Conservation (phyloP, 2,329 filamentous ascomycete genomes). For the Coniochaeta ligniaria region DNA sequence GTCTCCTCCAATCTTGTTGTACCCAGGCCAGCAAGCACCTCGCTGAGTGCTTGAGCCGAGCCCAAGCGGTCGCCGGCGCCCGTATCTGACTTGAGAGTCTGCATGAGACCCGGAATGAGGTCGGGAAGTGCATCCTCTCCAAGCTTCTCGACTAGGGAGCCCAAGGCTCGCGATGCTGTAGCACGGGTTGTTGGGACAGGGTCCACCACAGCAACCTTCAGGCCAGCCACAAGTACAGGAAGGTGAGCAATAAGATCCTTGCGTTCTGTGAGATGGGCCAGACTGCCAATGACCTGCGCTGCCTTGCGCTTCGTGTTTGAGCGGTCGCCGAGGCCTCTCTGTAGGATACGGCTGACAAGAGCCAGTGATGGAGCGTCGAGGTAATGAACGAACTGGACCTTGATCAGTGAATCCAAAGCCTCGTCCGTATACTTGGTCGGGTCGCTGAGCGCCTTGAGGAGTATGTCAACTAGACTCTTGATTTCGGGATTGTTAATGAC, state of each 20-base stretch:
- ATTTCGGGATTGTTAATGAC: constrained; percentile 98
- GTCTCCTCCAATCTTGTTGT: constrained; percentile 92
- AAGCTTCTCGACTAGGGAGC: constrained; percentile 95
- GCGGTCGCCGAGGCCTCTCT: constrained; percentile 82
- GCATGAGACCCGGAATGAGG: constrained; percentile 95
- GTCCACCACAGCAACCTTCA: constrained; percentile 85
- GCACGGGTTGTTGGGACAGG: constrained; percentile 94
- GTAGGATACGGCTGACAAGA: constrained; percentile 88
- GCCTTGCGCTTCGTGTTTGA: constrained; percentile 96
- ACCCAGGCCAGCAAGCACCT: constrained; percentile 91
- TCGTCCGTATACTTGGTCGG: constrained; percentile 96
- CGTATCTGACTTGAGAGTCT: constrained; percentile 93
- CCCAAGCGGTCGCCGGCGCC: constrained; percentile 93
- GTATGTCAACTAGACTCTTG: constrained; percentile 81
- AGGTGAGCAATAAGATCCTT: constrained; percentile 89
- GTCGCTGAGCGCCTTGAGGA: constrained; percentile 94
- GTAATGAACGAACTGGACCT: constrained; percentile 97
- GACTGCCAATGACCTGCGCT: constrained; percentile 93
- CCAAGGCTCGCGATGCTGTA: constrained; percentile 90
- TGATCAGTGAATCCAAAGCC: constrained; percentile 87
- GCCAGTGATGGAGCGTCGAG: constrained; percentile 95
- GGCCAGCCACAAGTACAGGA: constrained; percentile 82
- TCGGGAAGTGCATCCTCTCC: constrained; percentile 95
- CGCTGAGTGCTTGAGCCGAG: constrained; percentile 91
- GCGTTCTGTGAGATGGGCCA: constrained; percentile 93